phyloP scores from a whole-genome alignment of 352 stramenopile species.

The Saprolegnia parasitica region DNA sequence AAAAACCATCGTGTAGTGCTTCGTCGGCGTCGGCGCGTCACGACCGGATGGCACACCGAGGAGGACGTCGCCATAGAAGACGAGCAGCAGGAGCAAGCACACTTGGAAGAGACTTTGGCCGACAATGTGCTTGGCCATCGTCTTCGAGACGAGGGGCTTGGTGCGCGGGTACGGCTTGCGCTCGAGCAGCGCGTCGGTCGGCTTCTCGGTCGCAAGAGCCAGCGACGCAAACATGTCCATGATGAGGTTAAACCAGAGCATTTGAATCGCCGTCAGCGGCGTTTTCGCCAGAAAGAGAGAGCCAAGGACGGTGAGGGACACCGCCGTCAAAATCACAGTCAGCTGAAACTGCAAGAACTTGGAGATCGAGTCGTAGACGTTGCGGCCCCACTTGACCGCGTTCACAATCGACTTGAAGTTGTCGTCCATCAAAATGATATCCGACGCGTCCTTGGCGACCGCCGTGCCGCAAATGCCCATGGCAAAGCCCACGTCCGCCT shows the following conservation, averaged over 20 bases:
- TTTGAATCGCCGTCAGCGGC: conserved; percentile 90
- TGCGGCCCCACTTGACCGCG: conserved; percentile 88
- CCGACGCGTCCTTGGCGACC: conserved; percentile 89
- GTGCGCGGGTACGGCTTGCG: conserved; percentile 87
- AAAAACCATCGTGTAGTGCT: conserved; percentile 86
- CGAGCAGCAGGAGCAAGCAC: conserved; percentile 68
- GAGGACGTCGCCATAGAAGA: conserved; percentile 65
- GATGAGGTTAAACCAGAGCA: conserved; percentile 97
- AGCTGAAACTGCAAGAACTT: conserved; percentile 94
- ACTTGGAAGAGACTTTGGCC: conserved; percentile 91
- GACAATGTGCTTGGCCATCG: conserved; percentile 93
- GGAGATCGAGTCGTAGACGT: conserved; percentile 89
- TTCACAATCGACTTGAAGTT: conserved; percentile 95
- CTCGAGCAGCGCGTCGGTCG: conserved; percentile 80
- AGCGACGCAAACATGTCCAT: conserved; percentile 96
- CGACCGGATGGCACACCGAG: conserved; percentile 46
- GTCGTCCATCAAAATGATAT: conserved; percentile 95
- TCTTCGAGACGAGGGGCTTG: conserved; percentile 85
- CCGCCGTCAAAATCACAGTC: conserved; percentile 91
- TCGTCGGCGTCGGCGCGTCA: conserved; percentile 29
- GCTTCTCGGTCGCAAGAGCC: conserved; percentile 91
- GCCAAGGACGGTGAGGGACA: conserved; percentile 87
- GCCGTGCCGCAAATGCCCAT: conserved; percentile 84
- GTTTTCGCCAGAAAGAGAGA: conserved; percentile 55
- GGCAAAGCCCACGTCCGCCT: conserved; percentile 84